Evolutionary conservation across 768 basidiomycete species (phyloP).

Genomic region (Phanerodontia chrysosporium): DNA sequence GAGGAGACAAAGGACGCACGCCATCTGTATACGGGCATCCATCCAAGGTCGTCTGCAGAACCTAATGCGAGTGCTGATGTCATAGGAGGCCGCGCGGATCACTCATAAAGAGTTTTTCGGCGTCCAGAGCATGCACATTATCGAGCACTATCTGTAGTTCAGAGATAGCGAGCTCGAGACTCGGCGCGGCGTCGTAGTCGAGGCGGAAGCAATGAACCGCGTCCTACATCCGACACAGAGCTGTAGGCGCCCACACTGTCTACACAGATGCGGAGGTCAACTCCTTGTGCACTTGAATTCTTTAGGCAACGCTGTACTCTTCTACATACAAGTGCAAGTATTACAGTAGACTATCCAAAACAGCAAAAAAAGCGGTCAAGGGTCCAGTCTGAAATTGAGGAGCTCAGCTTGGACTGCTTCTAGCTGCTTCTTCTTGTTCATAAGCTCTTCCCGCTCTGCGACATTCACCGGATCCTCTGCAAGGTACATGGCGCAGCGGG

Average conservation of each 20-base stretch:
- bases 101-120: not conserved
- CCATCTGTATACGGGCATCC: not conserved
- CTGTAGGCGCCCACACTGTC: not conserved
- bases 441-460: constrained; percentile 32
- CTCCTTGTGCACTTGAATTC: no score
- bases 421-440: constrained; percentile 30
- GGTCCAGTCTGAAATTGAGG: constrained; percentile 27
- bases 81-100: not conserved
- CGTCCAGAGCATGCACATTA: not conserved
- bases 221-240: not conserved
- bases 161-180: not conserved
- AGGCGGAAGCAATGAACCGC: not conserved
- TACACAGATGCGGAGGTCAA: no score
- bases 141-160: not conserved
- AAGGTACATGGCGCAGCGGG: constrained; percentile 37
- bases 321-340: no score
- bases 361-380: no score
- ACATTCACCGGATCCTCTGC: constrained; percentile 39
- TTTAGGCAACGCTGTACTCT: no score
- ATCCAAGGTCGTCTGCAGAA: not conserved
- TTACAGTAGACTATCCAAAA: no score
- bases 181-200: not conserved
- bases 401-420: constrained; percentile 34
- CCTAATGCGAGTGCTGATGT: not conserved
- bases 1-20: not conserved